A percentile compares a stretch with the other conserved stretches of the same genome.
These are phyloP conservation scores for Babesia caballi DNA, from an alignment of 169 alveolate species.

Conservation along the genomic window DNA sequence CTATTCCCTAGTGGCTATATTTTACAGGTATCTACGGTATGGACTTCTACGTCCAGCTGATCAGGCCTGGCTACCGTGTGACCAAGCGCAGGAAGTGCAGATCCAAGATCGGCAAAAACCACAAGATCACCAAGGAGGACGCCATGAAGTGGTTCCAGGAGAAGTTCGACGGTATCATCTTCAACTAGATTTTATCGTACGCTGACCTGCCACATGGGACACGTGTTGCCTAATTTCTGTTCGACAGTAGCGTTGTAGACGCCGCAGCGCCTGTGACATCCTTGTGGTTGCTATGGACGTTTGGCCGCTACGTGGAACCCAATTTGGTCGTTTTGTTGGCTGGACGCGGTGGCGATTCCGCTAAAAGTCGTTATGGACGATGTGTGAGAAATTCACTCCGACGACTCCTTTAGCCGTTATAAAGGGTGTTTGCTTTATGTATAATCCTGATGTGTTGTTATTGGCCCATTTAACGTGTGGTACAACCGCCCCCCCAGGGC, in stretches of 20 bases:
- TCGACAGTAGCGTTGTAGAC: not conserved
- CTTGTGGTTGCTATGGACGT: too few relatives aligned
- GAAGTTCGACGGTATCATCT: conserved; percentile 96
- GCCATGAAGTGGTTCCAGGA: conserved; percentile 96
- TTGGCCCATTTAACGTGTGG: too few relatives aligned
- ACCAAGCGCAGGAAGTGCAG: conserved; percentile 89
- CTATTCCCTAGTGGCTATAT: too few relatives aligned
- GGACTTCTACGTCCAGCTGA: conserved; percentile 98
- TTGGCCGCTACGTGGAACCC: too few relatives aligned
- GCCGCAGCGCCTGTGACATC: too few relatives aligned
- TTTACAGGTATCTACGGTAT: conserved; percentile 96
- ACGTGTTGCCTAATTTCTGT: conserved; percentile 9
- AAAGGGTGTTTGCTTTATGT: too few relatives aligned
- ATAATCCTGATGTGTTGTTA: too few relatives aligned
- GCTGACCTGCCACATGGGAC: not conserved
- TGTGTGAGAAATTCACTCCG: too few relatives aligned
- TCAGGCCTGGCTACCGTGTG: conserved; percentile 98
- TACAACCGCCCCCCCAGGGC: not conserved
- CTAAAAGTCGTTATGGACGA: too few relatives aligned
- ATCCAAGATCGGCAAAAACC: conserved; percentile 90
- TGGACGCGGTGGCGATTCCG: too few relatives aligned
- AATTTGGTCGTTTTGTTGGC: too few relatives aligned
- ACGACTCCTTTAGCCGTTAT: too few relatives aligned
- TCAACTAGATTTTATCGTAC: conserved; percentile 58
- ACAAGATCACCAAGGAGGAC: conserved; percentile 95